Evolutionary conservation across 2,329 filamentous ascomycete species (phyloP).

Genomic region (Microcera coccophila): DNA sequence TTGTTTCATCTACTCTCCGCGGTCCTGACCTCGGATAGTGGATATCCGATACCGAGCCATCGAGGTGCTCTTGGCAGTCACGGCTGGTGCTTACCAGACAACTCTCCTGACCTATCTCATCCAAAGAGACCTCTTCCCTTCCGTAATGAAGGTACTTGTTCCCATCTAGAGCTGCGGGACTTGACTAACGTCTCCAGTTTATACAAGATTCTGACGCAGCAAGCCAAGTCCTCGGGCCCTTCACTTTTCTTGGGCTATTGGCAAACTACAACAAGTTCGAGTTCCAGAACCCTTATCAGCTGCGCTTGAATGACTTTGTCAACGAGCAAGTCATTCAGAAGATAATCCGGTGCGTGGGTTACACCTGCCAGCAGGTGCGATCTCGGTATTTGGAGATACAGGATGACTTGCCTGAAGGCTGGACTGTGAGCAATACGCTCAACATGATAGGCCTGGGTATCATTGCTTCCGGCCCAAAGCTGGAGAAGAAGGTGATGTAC

Average conservation of each 20-base stretch:
- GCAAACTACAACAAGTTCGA: constrained; percentile 99
- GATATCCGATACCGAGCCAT: constrained; percentile 76
- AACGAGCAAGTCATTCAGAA: constrained; percentile 84
- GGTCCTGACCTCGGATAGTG: constrained; percentile 47
- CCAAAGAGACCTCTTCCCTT: constrained; percentile 88
- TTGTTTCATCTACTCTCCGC: no score
- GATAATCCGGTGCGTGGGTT: constrained; percentile 72
- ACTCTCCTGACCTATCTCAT: constrained; percentile 93
- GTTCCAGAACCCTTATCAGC: constrained; percentile 91
- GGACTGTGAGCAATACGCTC: constrained; percentile 77
- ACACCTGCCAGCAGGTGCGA: constrained; percentile 64
- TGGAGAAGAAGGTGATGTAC: constrained; percentile 54
- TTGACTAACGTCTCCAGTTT: constrained; percentile 49
- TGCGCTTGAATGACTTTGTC: constrained; percentile 90
- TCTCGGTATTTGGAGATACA: constrained; percentile 79
- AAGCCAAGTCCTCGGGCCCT: constrained; percentile 64
- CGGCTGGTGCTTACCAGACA: constrained; percentile 93
- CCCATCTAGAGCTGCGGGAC: not conserved
- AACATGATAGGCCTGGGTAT: constrained; percentile 79
- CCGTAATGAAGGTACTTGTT: constrained; percentile 77
- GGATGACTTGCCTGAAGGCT: constrained; percentile 85
- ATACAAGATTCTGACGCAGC: constrained; percentile 72
- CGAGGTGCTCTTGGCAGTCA: constrained; percentile 74
- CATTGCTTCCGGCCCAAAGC: constrained; percentile 65
- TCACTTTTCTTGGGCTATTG: constrained; percentile 78